Conservation (phyloP, 306 rosid species). For the Fagus sylvatica region DNA sequence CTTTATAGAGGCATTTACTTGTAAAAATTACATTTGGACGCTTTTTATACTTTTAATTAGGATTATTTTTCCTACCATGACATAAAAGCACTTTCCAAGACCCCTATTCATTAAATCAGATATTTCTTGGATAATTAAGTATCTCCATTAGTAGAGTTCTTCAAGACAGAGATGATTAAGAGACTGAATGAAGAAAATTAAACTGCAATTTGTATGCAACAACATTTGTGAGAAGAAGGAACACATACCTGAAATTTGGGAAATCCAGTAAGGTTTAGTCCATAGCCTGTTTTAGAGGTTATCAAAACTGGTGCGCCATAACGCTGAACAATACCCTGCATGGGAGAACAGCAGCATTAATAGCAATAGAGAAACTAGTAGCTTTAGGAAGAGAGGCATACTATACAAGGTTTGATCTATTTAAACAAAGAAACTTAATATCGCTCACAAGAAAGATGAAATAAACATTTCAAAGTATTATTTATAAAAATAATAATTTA, state of each 20-base stretch:
- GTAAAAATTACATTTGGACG: background rate
- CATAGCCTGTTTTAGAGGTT: conserved; percentile 5
- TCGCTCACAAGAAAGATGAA: background rate
- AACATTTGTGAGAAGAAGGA: background rate
- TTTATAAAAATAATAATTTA: background rate
- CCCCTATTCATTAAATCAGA: background rate
- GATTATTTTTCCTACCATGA: background rate
- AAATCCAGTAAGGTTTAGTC: conserved; percentile 11
- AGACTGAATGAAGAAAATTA: background rate
- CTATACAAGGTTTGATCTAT: background rate
- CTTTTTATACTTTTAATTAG: background rate
- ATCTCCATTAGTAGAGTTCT: background rate
- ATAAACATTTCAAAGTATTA: background rate
- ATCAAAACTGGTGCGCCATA: conserved; percentile 9
- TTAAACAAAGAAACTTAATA: background rate
- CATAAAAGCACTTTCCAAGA: background rate
- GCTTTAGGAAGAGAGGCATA: background rate
- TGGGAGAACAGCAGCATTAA: conserved; percentile 1
- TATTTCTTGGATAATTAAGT: background rate
- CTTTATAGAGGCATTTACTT: background rate
- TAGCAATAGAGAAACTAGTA: background rate
- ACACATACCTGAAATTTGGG: conserved; percentile 29
- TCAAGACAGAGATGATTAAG: background rate
- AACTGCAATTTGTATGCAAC: background rate
- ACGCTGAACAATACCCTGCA: conserved; percentile 22